Conservation (phyloP, 2,329 filamentous ascomycete species). For the Colletotrichum destructivum region DNA sequence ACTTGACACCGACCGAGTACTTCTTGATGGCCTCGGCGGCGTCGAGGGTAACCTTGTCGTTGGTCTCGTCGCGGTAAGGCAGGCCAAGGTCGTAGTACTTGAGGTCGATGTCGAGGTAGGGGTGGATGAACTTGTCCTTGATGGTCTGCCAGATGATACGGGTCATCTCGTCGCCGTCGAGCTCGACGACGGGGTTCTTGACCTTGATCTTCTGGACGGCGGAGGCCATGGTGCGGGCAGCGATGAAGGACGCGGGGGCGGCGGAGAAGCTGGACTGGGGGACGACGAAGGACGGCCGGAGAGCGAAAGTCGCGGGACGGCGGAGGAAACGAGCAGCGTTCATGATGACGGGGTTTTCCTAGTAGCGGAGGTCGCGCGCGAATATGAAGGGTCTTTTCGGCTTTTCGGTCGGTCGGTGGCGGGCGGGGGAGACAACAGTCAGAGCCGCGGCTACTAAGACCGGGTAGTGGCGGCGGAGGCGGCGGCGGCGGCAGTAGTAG, state of each 20-base stretch:
- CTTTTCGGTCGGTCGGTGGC: constrained; percentile 35
- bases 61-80: constrained; percentile 94
- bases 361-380: not conserved
- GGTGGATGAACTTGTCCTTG: constrained; percentile 98
- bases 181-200: constrained; percentile 98
- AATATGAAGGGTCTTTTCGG: constrained; percentile 22
- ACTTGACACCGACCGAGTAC: constrained; percentile 99
- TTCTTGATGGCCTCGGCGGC: constrained; percentile 98
- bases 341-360: constrained; percentile 31
- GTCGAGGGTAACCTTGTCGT: constrained; percentile 95
- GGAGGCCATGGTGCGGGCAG: constrained; percentile 66
- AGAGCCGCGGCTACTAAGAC: constrained; percentile 32
- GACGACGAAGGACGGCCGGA: constrained; percentile 37
- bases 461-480: constrained; percentile 23
- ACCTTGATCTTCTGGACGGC: constrained; percentile 92
- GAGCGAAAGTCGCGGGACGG: constrained; percentile 32
- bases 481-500: constrained; percentile 29
- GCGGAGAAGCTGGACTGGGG: constrained; percentile 23
- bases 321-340: constrained; percentile 42
- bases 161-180: constrained; percentile 97
- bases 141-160: constrained; percentile 99
- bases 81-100: constrained; percentile 98
- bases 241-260: constrained; percentile 42
- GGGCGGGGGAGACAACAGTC: constrained; percentile 2
- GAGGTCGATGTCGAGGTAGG: constrained; percentile 96